Evolutionary conservation across 768 basidiomycete species (phyloP).

Genomic region (Lactarius sp.): DNA sequence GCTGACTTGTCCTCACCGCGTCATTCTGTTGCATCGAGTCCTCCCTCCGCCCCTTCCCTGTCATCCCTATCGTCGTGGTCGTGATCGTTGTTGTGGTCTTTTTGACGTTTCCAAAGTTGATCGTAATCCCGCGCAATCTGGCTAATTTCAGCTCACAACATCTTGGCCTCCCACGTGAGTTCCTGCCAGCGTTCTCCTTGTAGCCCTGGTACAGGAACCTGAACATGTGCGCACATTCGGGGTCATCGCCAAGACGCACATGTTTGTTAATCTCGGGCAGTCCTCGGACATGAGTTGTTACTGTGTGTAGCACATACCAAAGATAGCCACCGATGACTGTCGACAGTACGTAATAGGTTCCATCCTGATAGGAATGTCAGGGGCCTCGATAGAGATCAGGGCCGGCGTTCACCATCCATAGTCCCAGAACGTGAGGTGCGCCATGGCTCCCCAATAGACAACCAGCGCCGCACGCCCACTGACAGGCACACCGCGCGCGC

Average conservation of each 20-base stretch:
- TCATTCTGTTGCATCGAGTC: not conserved
- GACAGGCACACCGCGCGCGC: constrained; percentile 52
- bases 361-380: not conserved
- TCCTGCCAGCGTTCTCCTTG: constrained; percentile 55
- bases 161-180: constrained; percentile 45
- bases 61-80: not conserved
- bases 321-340: constrained; percentile 58
- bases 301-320: constrained; percentile 32
- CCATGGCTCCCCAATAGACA: constrained; percentile 60
- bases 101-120: constrained; percentile 22
- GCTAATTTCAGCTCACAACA: constrained; percentile 48
- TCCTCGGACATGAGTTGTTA: not conserved
- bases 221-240: not conserved
- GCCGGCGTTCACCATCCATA: constrained; percentile 40
- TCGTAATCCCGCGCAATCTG: constrained; percentile 62
- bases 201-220: constrained; percentile 48
- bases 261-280: not conserved
- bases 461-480: constrained; percentile 56
- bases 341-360: constrained; percentile 46
- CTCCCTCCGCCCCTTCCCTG: not conserved
- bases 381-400: not conserved
- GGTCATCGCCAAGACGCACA: not conserved
- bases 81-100: not conserved
- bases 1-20: not conserved
- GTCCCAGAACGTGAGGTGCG: constrained; percentile 62